Evolutionary conservation across 768 basidiomycete genomes (phyloP), one percentile per base, ranked within the genome.

Genomic region (Lactarius psammicola): DNA sequence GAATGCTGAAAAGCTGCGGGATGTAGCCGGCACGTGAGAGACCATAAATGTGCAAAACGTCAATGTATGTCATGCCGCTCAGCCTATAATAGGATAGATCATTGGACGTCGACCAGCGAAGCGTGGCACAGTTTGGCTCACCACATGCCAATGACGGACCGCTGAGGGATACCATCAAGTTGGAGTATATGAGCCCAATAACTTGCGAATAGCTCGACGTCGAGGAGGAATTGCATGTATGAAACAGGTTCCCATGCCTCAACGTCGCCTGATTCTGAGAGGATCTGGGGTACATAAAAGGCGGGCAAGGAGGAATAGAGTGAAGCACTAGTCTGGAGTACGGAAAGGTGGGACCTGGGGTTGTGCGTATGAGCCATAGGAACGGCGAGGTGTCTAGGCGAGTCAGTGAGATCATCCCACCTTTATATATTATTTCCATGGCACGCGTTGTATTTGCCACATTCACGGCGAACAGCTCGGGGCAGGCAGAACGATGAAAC

Each of bases 1-100:
- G 83, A 67, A 91, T 77, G 73, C 88, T 89, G 79, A 92, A 89
- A 18, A 92, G 75, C 68, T 92, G 90, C 0, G 90, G 90, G 67
- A 90, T 77, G 74, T 86, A 92, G 5, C 89, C 89, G 7, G 90
- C 90, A 72, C 89, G 80, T 17, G 88, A 86, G 66, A 92, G 77
- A 60, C 85, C 86, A 72, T 90, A 91, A 66, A 92, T 86, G 68
- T 89, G 87, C 26, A 92, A 76, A 36, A 87, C 82, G 73, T 92
- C 89, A 55, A 78, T 74, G 72, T 91, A 91, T 26, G 84, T 82
- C 78, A 88, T 86, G 7, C 90, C 90, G 40, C 85, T 80, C 49
- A 92, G 76, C 90, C 90, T 92, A 58, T 4, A 70, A 28, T 31
- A 10, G 38, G 56, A 55, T 60, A 49, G 60, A 42, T 66, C 46